Evolutionary conservation across 495 filamentous ascomycete genomes (phyloP), one percentile per base, ranked within the genome.

Genomic region (Aspergillus mulundensis): DNA sequence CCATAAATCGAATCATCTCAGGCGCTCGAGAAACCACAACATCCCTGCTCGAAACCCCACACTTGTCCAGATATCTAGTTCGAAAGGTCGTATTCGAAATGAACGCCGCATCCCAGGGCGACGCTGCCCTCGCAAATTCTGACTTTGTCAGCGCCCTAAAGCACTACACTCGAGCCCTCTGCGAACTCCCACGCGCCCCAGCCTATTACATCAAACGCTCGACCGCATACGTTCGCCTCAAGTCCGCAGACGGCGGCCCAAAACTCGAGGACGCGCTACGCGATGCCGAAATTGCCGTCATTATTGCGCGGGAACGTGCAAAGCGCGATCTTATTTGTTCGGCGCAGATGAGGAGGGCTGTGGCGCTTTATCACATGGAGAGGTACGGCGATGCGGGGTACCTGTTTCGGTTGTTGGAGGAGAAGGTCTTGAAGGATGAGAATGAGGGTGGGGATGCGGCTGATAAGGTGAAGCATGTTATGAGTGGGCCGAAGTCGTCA

Each of bases 161-260:
- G 7, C 76, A 87, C 60, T 90, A 89, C 59, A 89, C 91, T n/a
- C 73, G 78, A 44, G 94, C 92, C n/a, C 73, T 98, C 5, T 61
- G 76, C 24, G 67, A 72, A 32, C 77, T 79, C 7, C 85, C 88
- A 11, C 82, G 79, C 30, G 87, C 91, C 7, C 87, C 90, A 5
- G 68, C 82, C 55, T 97, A 95, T 81, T 88, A 94, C 58, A 83
- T 96, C 57, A 87, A 94, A 66, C 90, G 95, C 23, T 88, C 90
- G 2, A 92, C 85, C 11, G 91, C 91, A 24, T 87, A 90, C 64
- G 81, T 89, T 8, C 87, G 92, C 52, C 71, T 83, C 0, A 77
- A 77, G 50, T 71, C 78, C 40, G 66, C 62, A 46, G 65, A 77
- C 38, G 74, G 74, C 14, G 72, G 72, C 6, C 71, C 81, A 1